Percentiles rank a stretch among this genome's conserved stretches.
phyloP scores from a whole-genome alignment of 2,329 filamentous ascomycete species.

The Arthrobotrys pseudoclavata region DNA sequence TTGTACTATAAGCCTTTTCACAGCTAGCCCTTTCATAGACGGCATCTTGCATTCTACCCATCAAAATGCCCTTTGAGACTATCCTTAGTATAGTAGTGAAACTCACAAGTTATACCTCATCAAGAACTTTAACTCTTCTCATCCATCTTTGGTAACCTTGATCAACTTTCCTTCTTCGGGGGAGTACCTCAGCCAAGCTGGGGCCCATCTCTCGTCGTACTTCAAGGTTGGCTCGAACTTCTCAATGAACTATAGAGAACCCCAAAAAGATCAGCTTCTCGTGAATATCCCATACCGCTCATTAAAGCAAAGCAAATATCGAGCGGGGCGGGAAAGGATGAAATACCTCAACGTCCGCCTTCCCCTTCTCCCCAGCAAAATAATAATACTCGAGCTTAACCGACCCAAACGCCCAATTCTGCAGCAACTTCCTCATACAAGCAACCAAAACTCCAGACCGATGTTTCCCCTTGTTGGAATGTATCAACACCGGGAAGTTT shows the following conservation, averaged over 20 bases:
- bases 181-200: conserved; percentile 57
- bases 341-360: conserved; percentile 62
- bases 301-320: not conserved
- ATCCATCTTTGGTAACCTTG: conserved; percentile 35
- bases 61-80: not conserved
- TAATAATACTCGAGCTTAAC: conserved; percentile 63
- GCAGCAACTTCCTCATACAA: conserved; percentile 62
- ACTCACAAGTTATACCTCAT: not conserved
- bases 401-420: conserved; percentile 62
- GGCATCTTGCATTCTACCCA: conserved; percentile 10
- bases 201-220: conserved; percentile 61
- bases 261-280: conserved; percentile 11
- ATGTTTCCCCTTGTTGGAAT: conserved; percentile 64
- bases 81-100: conserved; percentile 1
- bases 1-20: not conserved
- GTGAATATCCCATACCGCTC: not conserved
- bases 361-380: conserved; percentile 63
- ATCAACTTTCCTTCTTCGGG: conserved; percentile 29
- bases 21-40: not conserved
- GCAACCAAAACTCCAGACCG: conserved; percentile 63
- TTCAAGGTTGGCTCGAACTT: conserved; percentile 62
- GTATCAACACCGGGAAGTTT: conserved; percentile 63
- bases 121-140: not conserved
- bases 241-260: conserved; percentile 62
- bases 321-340: not conserved